Evolutionary conservation across 2,329 filamentous ascomycete species (phyloP), one percentile per base, ranked within the genome.

Genomic region (Exophiala bonariae): DNA sequence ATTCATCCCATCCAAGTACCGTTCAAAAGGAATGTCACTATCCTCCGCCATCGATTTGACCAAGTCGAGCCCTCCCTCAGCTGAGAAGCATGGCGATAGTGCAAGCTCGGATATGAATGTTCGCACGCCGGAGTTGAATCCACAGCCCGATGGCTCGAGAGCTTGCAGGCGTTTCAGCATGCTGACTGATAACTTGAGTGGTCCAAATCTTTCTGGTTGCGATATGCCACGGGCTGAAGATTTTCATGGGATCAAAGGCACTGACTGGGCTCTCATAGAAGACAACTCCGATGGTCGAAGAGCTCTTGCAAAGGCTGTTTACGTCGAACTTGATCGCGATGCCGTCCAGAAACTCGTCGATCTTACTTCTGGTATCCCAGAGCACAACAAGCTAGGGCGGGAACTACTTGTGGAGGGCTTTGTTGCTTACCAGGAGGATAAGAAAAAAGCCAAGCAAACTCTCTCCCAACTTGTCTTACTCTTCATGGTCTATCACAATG

Each of bases 201-300:
- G 11, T 26, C 11, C 14, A 19, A 37, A 8, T 37, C 41, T 35
- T n/a, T 30, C 41, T 18, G 36, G 30, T 23, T 22, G 34, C 14
- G 45, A 44, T 28, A 22, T 55, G 36, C 41, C 44, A 20, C 22
- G 20, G 16, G 35, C 59, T 22, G 36, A 58, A 26, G 61, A 66
- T 48, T 50, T 63, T 14, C 43, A 50, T 7, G 61, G 59, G 1
- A 62, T 72, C 13, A 39, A 52, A 9, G 43, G 22, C 3, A 67
- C 71, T 61, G 44, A 50, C 3, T 73, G 66, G 63, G 43, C 52
- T 3, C 44, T 64, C 1, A 59, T 79, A 3, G 56, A 67, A 30
- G 61, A 64, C 7, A 59, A 62, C 2, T 34, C 51, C 7, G 73
- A 79, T 50, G 63, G 73, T 4, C 50, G 53, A 14, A 56, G 57